Base-by-base conservation (phyloP, 2,329 filamentous ascomycete species). In the Ophiostoma sp. region DNA sequence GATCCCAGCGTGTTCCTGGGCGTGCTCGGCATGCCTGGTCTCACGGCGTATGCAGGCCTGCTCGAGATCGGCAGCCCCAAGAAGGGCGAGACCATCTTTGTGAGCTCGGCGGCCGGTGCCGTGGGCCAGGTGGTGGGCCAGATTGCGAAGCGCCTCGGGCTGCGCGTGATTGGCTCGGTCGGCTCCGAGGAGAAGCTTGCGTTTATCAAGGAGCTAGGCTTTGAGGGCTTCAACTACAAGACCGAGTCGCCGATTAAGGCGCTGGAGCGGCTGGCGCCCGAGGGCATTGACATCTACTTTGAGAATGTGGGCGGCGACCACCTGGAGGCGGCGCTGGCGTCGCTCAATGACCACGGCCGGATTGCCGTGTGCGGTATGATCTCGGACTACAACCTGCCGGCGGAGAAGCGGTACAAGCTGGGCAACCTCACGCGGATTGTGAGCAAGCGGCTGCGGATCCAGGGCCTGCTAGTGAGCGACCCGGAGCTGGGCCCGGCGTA, bases 141-240 rank as follows among this genome's bases (percentile, higher is more conserved):
- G 79, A 79, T 96, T 62, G 91, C 91, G 70, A 94, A 94, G 84
- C 86, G 88, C 70, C 88, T 93, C 77, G 92, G 92, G 2, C 78
- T 95, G 69, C 88, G 79, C 62, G 92, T 96, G 55, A 89, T 96
- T 71, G 92, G 92, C 18, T 91, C 87, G 66, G 91, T 92, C 11
- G 92, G 92, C 2, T 87, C 87, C 18, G 89, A 93, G 74, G 88
- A 90, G 75, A 96, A 96, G 81, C 82, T 93, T 38, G 85, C 90
- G 27, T 95, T 87, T 77, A 77, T 85, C 66, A 78, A 81, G 68
- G 80, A 83, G 74, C 79, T 85, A 1, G 83, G 82, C 8, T 85
- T 82, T 72, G 82, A 85, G 68, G 92, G 88, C 8, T 95, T 94
- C 81, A 95, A 96, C 82, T 96, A 96, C 83, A 94, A 95, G 84